Percentiles rank a stretch among this genome's conserved stretches.
Conservation (phyloP, 495 filamentous ascomycete species). For the Aspergillus diversus region DNA sequence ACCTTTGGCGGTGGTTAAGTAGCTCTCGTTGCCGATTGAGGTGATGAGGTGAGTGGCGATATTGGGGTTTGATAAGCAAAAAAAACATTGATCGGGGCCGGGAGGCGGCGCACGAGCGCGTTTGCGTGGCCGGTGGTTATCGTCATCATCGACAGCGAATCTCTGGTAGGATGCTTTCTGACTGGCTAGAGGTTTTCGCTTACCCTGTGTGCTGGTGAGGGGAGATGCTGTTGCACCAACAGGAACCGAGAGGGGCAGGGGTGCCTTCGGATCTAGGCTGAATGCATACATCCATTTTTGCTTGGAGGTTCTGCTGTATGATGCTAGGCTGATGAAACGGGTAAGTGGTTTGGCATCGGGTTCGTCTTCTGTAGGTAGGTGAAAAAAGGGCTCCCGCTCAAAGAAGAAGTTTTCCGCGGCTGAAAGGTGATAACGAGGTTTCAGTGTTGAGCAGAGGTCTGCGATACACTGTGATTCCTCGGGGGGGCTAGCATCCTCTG, state of each 20-base stretch:
- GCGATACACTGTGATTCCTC: constrained; percentile 61
- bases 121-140: constrained; percentile 53
- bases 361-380: constrained; percentile 58
- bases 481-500: constrained; percentile 45
- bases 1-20: constrained; percentile 90
- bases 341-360: constrained; percentile 64
- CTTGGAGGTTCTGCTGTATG: constrained; percentile 70
- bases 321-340: constrained; percentile 84
- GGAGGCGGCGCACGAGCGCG: constrained; percentile 62
- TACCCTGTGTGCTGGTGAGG: constrained; percentile 55
- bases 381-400: constrained; percentile 92
- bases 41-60: constrained; percentile 85
- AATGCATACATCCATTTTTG: constrained; percentile 93
- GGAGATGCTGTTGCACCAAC: constrained; percentile 72
- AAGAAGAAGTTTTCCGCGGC: constrained; percentile 70
- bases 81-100: constrained; percentile 83
- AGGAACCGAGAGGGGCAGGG: constrained; percentile 60
- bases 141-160: constrained; percentile 53
- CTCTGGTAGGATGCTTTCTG: constrained; percentile 61
- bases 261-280: constrained; percentile 65
- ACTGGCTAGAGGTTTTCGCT: constrained; percentile 60
- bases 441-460: constrained; percentile 73
- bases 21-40: constrained; percentile 80
- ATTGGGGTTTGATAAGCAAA: constrained; percentile 85
- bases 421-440: constrained; percentile 88